phyloP scores from a whole-genome alignment of 2,329 filamentous ascomycete genomes.

The Podosphaera aphanis region DNA sequence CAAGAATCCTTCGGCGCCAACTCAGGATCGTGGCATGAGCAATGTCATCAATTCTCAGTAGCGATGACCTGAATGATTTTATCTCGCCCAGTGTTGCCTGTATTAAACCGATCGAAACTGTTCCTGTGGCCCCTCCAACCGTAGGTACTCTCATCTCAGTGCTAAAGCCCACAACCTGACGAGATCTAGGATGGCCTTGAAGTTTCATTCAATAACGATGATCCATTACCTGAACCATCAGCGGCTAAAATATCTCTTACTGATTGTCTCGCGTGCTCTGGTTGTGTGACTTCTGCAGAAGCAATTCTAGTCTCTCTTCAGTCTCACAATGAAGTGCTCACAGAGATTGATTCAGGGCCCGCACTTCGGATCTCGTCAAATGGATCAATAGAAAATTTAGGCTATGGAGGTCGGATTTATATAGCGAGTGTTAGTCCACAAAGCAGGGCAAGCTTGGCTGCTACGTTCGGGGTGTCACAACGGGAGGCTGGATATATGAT shows the following conservation, averaged over 20 bases:
- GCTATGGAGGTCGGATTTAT: conserved; percentile 49
- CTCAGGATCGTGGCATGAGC: conserved; percentile 8
- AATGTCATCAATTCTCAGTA: conserved; percentile 95
- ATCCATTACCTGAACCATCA: conserved; percentile 22
- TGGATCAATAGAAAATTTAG: conserved; percentile 25
- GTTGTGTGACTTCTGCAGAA: conserved; percentile 91
- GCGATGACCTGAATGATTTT: conserved; percentile 96
- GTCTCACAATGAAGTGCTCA: conserved; percentile 76
- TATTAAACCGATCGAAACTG: conserved; percentile 88
- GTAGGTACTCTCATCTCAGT: background rate
- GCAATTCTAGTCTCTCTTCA: conserved; percentile 90
- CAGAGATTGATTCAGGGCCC: conserved; percentile 48
- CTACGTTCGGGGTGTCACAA: conserved; percentile 54
- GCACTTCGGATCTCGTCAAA: conserved; percentile 15
- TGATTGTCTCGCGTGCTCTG: conserved; percentile 90
- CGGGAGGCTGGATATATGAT: conserved; percentile 61
- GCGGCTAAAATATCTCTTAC: conserved; percentile 88
- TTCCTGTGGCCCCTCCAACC: conserved; percentile 33
- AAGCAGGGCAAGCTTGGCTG: conserved; percentile 67
- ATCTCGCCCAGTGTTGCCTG: conserved; percentile 93
- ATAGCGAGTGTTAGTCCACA: conserved; percentile 87
- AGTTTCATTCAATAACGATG: conserved; percentile 63
- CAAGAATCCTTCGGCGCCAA: background rate
- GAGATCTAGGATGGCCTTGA: conserved; percentile 30
- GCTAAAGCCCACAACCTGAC: conserved; percentile 1